phyloP scores from a whole-genome alignment of 495 filamentous ascomycete genomes.

The Lasiosphaeria ovina region DNA sequence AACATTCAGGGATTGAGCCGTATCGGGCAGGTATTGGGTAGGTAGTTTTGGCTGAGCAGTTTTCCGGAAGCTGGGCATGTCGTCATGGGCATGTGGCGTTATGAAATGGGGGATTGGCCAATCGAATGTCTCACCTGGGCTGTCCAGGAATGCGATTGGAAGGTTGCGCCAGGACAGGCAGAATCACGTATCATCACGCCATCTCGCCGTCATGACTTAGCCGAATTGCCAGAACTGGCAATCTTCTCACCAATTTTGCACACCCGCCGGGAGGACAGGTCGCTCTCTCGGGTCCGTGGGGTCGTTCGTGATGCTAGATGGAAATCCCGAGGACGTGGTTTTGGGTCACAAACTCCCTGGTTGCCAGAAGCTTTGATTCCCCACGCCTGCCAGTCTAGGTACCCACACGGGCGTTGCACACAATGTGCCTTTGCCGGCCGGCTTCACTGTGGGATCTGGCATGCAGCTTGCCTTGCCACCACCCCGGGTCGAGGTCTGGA shows the following conservation, averaged over 20 bases:
- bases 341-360: neutral
- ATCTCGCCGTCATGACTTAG: constrained; percentile 6
- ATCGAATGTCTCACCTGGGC: neutral
- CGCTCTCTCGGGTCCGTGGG: neutral
- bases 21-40: too few relatives aligned
- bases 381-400: neutral
- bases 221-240: neutral
- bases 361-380: neutral
- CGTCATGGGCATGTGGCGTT: constrained; percentile 7
- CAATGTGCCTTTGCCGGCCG: neutral
- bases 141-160: neutral
- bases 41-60: neutral
- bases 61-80: neutral
- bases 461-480: too few relatives aligned
- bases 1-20: too few relatives aligned
- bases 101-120: constrained; percentile 5
- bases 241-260: neutral
- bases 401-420: neutral
- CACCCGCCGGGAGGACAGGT: neutral
- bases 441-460: too few relatives aligned
- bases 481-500: too few relatives aligned
- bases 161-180: constrained; percentile 19
- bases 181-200: constrained; percentile 29
- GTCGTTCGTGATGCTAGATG: neutral
- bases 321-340: neutral